Evolutionary conservation across 768 basidiomycete genomes (phyloP).

Genomic region (Rhodosporidiobolus odoratus): DNA sequence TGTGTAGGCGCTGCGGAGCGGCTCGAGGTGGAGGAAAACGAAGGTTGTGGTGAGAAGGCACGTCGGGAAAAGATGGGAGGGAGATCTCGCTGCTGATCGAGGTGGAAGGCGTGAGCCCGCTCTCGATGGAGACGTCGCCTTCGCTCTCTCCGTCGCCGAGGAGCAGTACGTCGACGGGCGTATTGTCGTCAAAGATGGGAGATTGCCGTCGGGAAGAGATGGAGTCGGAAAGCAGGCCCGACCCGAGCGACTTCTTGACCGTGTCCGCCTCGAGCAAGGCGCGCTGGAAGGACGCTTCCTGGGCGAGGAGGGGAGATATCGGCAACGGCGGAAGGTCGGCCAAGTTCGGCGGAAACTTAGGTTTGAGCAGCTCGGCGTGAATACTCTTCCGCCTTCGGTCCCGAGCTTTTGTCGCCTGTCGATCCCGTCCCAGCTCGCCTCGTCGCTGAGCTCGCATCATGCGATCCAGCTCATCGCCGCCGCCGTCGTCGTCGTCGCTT

Average conservation of each 20-base stretch:
- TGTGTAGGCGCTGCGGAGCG: not conserved
- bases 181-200: not conserved
- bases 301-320: not conserved
- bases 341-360: no score
- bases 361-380: conserved; percentile 15
- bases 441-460: conserved; percentile 27
- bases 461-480: conserved; percentile 24
- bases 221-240: conserved; percentile 15
- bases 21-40: not conserved
- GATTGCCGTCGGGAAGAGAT: not conserved
- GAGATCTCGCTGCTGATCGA: conserved; percentile 25
- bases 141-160: not conserved
- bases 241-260: conserved; percentile 14
- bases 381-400: conserved; percentile 11
- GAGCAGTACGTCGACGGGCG: not conserved
- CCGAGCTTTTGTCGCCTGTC: not conserved
- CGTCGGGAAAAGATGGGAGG: conserved; percentile 28
- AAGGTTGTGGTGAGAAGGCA: not conserved
- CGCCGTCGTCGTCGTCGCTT: not conserved
- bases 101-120: conserved; percentile 14
- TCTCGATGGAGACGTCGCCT: not conserved
- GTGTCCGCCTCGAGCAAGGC: conserved; percentile 15
- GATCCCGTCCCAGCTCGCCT: no score
- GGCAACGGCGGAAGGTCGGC: not conserved
- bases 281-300: conserved; percentile 21